Conservation (phyloP, 345 rosid genomes). For the Rhodamnia rubescens region DNA sequence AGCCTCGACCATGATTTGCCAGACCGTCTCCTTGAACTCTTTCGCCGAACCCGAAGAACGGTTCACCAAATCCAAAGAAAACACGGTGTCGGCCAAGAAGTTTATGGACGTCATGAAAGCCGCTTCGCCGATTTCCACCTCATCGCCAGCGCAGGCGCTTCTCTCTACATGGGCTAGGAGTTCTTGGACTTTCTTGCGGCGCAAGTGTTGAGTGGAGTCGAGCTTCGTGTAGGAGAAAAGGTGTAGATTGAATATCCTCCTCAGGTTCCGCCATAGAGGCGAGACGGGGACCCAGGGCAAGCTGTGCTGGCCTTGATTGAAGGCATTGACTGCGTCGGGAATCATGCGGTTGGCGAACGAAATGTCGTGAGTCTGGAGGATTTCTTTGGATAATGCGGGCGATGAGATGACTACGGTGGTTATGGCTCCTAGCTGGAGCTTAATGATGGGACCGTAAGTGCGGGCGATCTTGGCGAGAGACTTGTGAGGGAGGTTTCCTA, state of each 20-base stretch:
- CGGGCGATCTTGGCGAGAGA: constrained; percentile 9
- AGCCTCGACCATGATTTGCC: constrained; percentile 16
- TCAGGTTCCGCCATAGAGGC: constrained; percentile 9
- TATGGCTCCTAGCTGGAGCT: constrained; percentile 2
- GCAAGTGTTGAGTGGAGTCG: constrained; percentile 4
- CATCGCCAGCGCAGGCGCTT: constrained; percentile 7
- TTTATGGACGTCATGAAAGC: constrained; percentile 25
- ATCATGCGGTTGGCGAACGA: neutral
- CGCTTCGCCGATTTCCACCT: constrained; percentile 28
- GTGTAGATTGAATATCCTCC: constrained; percentile 6
- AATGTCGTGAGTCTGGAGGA: constrained; percentile 12
- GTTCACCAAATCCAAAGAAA: constrained; percentile 31
- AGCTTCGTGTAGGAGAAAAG: constrained; percentile 7
- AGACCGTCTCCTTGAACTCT: constrained; percentile 19
- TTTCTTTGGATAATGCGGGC: constrained; percentile 1
- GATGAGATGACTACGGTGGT: constrained; percentile 15
- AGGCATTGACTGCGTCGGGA: neutral
- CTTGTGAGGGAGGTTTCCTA: constrained; percentile 11
- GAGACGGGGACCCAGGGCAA: constrained; percentile 3
- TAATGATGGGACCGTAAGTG: constrained; percentile 17
- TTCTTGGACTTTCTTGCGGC: constrained; percentile 1
- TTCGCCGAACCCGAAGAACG: neutral
- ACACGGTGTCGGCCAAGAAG: constrained; percentile 25
- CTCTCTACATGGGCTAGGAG: constrained; percentile 10
- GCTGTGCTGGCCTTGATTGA: neutral